These are phyloP conservation scores for Saposhnikovia divaricata DNA, from an alignment of 129 eudicot species.

Conservation along the genomic window DNA sequence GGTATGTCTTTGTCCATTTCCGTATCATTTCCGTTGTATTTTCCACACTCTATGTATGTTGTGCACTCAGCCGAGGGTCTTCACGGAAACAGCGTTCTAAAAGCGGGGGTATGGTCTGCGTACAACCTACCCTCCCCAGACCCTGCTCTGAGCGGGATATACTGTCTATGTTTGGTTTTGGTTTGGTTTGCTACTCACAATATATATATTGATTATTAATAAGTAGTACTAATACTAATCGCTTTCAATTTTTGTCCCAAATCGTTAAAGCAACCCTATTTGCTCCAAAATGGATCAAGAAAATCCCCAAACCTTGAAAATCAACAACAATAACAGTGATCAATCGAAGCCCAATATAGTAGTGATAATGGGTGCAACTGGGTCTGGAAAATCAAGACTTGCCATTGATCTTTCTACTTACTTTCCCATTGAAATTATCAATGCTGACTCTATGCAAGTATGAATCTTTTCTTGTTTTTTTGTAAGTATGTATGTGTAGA, in stretches of 20 bases:
- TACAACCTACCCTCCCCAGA: no score
- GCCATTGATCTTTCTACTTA: conserved; percentile 77
- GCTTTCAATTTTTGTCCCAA: neutral
- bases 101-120: no score
- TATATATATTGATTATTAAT: no score
- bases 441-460: conserved; percentile 98
- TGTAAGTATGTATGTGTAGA: neutral
- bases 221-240: neutral
- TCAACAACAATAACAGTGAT: neutral
- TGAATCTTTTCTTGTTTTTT: neutral
- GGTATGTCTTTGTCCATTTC: no score
- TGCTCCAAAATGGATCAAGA: neutral
- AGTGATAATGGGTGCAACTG: conserved; percentile 95
- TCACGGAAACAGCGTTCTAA: no score
- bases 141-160: no score
- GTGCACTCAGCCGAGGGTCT: no score
- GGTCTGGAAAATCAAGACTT: conserved; percentile 81
- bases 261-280: neutral
- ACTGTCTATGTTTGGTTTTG: no score
- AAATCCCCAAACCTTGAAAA: neutral
- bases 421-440: conserved; percentile 76
- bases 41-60: no score
- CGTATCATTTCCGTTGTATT: no score
- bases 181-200: no score
- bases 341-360: conserved; percentile 50